These are phyloP conservation scores for Balansia obtecta DNA, from an alignment of 2,329 filamentous ascomycete genomes.

Conservation along the genomic window DNA sequence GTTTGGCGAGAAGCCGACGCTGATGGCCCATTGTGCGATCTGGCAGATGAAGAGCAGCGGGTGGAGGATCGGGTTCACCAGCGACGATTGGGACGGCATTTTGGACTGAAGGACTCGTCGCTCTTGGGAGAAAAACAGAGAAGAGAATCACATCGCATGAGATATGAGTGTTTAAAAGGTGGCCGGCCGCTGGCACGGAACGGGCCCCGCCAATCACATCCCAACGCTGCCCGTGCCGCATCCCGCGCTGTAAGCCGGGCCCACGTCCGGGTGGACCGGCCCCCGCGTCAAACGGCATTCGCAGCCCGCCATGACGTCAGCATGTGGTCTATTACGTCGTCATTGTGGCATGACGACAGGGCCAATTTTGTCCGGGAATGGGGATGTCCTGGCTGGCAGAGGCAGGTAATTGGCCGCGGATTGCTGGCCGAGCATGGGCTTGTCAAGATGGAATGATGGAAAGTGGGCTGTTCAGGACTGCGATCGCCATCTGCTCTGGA, in stretches of 20 bases:
- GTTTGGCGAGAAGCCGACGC: slow-evolving; percentile 53
- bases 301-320: not conserved
- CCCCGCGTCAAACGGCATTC: not conserved
- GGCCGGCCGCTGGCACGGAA: not conserved
- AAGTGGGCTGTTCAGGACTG: not conserved
- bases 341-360: not conserved
- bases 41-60: slow-evolving; percentile 51
- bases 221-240: not conserved
- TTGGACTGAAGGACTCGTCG: not conserved
- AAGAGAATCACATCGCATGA: not conserved
- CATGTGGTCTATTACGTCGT: not conserved
- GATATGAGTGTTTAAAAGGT: too few relatives aligned
- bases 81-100: slow-evolving; percentile 20
- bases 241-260: not conserved
- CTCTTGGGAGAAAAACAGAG: not conserved
- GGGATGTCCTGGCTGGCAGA: not conserved
- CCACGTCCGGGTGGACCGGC: not conserved
- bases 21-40: slow-evolving; percentile 50
- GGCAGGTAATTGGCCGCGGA: not conserved
- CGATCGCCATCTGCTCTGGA: not conserved
- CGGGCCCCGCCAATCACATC: not conserved
- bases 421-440: not conserved
- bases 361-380: not conserved
- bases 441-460: not conserved
- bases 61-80: slow-evolving; percentile 32